These are phyloP conservation scores for Chlorella sp. DNA, from an alignment of 139 green algal genomes.

Conservation along the genomic window DNA sequence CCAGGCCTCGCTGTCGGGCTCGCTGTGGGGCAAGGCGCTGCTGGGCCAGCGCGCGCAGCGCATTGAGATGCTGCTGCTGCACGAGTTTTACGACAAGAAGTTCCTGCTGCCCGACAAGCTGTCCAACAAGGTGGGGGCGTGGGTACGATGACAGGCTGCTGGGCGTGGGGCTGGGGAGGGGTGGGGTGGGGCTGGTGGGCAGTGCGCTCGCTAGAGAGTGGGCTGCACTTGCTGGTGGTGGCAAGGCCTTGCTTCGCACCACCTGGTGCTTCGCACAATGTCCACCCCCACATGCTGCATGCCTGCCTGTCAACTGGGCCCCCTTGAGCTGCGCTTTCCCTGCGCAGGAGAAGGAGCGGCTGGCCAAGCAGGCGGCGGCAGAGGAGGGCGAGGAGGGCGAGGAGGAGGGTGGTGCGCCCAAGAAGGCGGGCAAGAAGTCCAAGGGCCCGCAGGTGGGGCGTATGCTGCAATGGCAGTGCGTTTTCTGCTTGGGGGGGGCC, in stretches of 20 bases:
- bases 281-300: not conserved
- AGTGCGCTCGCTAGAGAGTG: not conserved
- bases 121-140: slow-evolving; percentile 31
- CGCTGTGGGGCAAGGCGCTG: slow-evolving; percentile 82
- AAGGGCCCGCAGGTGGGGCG: slow-evolving; percentile 48
- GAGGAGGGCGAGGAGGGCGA: slow-evolving; percentile 22
- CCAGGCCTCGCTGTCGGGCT: slow-evolving; percentile 77
- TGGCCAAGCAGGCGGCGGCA: slow-evolving; percentile 36
- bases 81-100: slow-evolving; percentile 98
- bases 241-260: no score
- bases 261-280: not conserved
- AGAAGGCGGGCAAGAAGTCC: slow-evolving; percentile 48
- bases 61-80: slow-evolving; percentile 98
- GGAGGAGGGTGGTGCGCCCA: not conserved
- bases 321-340: no score
- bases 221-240: not conserved
- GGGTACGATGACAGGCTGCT: not conserved
- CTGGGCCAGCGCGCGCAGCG: slow-evolving; percentile 90
- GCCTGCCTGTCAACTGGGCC: no score
- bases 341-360: slow-evolving; percentile 62
- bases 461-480: not conserved
- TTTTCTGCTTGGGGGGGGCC: no score
- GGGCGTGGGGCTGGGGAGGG: not conserved
- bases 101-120: slow-evolving; percentile 97
- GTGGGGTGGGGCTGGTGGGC: not conserved